Evolutionary conservation across 2,329 filamentous ascomycete genomes (phyloP).

Genomic region (Diaporthe citriasiana): DNA sequence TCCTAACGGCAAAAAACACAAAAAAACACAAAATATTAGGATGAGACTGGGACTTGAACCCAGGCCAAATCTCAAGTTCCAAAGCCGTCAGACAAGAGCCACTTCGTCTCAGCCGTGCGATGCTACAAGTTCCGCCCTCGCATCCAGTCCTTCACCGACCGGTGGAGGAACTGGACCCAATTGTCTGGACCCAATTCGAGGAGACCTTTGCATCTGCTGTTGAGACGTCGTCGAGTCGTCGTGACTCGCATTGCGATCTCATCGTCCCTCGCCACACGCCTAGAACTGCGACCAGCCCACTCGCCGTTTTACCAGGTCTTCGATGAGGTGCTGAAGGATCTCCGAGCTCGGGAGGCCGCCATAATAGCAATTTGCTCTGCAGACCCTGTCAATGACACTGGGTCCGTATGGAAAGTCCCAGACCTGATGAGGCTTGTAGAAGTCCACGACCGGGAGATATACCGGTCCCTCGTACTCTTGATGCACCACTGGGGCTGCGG

Average conservation of each 20-base stretch:
- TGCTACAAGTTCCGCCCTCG: no score
- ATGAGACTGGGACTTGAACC: slow-evolving; percentile 2
- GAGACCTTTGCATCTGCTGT: no score
- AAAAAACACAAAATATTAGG: background rate
- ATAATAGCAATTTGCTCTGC: slow-evolving; percentile 2
- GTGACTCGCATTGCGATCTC: background rate
- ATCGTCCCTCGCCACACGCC: no score
- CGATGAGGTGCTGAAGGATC: no score
- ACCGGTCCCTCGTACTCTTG: background rate
- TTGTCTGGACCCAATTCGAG: background rate
- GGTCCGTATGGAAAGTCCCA: slow-evolving; percentile 9
- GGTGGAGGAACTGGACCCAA: background rate
- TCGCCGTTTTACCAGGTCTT: no score
- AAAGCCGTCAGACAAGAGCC: no score
- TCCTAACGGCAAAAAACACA: background rate
- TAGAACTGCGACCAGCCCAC: no score
- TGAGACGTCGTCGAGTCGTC: no score
- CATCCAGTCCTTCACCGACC: no score
- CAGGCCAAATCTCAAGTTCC: no score
- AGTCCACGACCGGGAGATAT: background rate
- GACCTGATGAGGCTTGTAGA: background rate
- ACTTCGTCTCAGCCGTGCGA: no score
- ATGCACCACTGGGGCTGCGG: background rate
- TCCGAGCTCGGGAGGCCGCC: no score
- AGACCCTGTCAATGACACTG: background rate